A percentile compares a stretch with the other conserved stretches of the same genome.
These are phyloP conservation scores for Agmasoma carcini DNA, from an alignment of 371 early-diverging fungal species.

Conservation along the genomic window DNA sequence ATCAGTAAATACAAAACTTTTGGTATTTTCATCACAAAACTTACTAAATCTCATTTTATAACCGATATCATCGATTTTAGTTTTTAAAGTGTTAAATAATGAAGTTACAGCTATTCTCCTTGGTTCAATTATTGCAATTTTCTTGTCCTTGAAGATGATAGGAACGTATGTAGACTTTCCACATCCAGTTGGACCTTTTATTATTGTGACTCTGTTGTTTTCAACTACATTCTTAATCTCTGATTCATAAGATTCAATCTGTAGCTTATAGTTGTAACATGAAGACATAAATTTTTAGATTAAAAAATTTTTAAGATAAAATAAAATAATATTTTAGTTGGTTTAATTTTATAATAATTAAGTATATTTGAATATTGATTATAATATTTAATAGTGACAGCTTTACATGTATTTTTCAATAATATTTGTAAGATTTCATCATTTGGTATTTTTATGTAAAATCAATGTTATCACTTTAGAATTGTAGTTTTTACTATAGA, in stretches of 20 bases:
- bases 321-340: too few species aligned
- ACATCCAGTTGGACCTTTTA: constrained; percentile 54
- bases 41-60: constrained; percentile 52
- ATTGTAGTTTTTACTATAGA: too few species aligned
- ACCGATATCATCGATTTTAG: constrained; percentile 33
- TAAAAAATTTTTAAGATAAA: too few species aligned
- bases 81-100: constrained; percentile 32
- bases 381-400: too few species aligned
- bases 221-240: constrained; percentile 40
- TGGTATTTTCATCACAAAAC: constrained; percentile 10
- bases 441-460: too few species aligned
- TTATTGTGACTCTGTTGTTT: constrained; percentile 35
- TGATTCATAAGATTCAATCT: constrained; percentile 43
- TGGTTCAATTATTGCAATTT: constrained; percentile 51
- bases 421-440: too few species aligned
- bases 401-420: too few species aligned
- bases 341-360: too few species aligned
- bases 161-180: constrained; percentile 54
- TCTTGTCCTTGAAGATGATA: constrained; percentile 20
- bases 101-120: constrained; percentile 54
- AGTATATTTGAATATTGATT: too few species aligned
- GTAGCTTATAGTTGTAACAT: constrained; percentile 20
- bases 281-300: constrained; percentile 19
- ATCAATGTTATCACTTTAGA: too few species aligned
- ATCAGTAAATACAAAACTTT: constrained; percentile 47